Evolutionary conservation across 805 yeast genomes (phyloP).

Genomic region (Vanderwaltozyma yarrowii): DNA sequence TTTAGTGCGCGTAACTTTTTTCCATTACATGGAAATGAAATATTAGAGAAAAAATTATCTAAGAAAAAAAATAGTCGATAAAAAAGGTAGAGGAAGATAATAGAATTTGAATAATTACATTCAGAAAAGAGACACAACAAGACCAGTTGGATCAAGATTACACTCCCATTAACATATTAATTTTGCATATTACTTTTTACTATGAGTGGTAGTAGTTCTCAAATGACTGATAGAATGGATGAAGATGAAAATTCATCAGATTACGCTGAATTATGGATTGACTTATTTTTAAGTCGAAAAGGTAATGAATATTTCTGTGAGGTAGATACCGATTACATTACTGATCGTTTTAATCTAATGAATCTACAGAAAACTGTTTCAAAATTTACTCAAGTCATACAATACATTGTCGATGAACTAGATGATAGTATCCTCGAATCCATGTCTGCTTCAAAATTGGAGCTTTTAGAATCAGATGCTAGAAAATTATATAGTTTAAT

Average conservation of each 20-base stretch:
- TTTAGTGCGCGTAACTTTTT: too few relatives aligned
- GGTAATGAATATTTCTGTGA: conserved; percentile 96
- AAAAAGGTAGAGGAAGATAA: too few relatives aligned
- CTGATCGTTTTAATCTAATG: conserved; percentile 86
- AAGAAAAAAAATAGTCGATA: too few relatives aligned
- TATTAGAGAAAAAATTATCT: too few relatives aligned
- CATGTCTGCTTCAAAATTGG: conserved; percentile 48
- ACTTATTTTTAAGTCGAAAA: conserved; percentile 76
- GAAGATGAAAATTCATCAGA: conserved; percentile 23
- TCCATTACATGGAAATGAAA: too few relatives aligned
- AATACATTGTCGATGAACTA: conserved; percentile 57
- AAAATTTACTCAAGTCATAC: conserved; percentile 52
- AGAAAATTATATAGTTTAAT: conserved; percentile 74
- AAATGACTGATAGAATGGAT: conserved; percentile 7
- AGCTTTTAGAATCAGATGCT: conserved; percentile 50
- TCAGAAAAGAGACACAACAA: too few relatives aligned
- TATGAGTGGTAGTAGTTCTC: background rate
- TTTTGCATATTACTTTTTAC: too few relatives aligned
- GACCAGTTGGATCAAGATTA: too few relatives aligned
- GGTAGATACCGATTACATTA: conserved; percentile 80
- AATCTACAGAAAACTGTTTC: conserved; percentile 81
- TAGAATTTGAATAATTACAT: too few relatives aligned
- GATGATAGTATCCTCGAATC: conserved; percentile 48
- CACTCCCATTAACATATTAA: too few relatives aligned
- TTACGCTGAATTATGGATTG: conserved; percentile 75